Percentiles rank a stretch among this genome's conserved stretches.
Evolutionary conservation across 768 basidiomycete species (phyloP).

Genomic region (Termitomyces titanicus): DNA sequence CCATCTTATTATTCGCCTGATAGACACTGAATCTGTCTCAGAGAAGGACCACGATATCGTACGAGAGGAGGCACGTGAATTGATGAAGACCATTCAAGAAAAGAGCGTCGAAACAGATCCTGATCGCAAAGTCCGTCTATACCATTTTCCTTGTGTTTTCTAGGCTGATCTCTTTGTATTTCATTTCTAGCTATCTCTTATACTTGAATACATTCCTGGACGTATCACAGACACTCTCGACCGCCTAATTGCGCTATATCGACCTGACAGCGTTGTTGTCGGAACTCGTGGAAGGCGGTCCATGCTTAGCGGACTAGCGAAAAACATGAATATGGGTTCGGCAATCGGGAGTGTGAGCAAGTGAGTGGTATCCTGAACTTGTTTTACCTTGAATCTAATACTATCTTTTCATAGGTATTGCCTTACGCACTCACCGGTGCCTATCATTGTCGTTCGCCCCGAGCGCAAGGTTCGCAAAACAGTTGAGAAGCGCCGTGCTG

Average conservation of each 20-base stretch:
- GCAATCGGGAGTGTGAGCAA: constrained; percentile 53
- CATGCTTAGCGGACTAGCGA: constrained; percentile 34
- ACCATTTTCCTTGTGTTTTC: background rate
- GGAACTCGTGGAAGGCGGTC: constrained; percentile 74
- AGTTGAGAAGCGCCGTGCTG: constrained; percentile 78
- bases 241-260: constrained; percentile 87
- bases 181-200: constrained; percentile 65
- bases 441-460: constrained; percentile 92
- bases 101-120: constrained; percentile 77
- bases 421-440: constrained; percentile 89
- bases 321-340: constrained; percentile 28
- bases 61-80: constrained; percentile 80
- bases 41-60: constrained; percentile 76
- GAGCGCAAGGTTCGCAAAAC: constrained; percentile 84
- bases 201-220: constrained; percentile 93
- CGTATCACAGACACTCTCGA: constrained; percentile 87
- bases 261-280: constrained; percentile 89
- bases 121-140: constrained; percentile 60
- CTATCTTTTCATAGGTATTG: constrained; percentile 51
- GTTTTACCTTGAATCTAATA: background rate
- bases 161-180: background rate
- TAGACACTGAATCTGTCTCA: constrained; percentile 19
- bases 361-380: constrained; percentile 14
- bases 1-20: background rate
- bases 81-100: constrained; percentile 77